Percentiles rank a stretch among this genome's conserved stretches.
Conservation (phyloP, 495 filamentous ascomycete genomes). For the Margaritispora aquatica region DNA sequence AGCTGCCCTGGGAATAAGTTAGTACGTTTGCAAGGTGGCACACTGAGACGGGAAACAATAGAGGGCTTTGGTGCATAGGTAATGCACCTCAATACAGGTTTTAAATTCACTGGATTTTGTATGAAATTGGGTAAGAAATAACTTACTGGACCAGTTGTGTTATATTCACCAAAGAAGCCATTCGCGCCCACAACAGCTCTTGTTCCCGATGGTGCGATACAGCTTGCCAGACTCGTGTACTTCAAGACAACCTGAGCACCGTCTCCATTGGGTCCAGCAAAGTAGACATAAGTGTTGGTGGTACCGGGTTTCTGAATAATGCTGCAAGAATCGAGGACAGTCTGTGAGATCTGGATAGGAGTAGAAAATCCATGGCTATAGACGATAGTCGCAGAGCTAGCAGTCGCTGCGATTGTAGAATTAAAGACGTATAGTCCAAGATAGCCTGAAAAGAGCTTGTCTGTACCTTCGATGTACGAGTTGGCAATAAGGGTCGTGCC, state of each 20-base stretch:
- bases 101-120: too few species aligned
- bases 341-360: conserved; percentile 1
- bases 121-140: too few species aligned
- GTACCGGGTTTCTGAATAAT: conserved; percentile 2
- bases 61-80: too few species aligned
- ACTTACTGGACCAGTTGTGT: conserved; percentile 2
- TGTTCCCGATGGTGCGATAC: conserved; percentile 2
- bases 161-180: conserved; percentile 8
- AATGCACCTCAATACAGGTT: too few species aligned
- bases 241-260: conserved; percentile 3
- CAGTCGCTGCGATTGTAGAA: conserved; percentile 1
- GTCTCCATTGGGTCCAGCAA: conserved; percentile 3
- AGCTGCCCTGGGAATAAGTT: too few species aligned
- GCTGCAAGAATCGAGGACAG: conserved; percentile 6
- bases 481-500: conserved; percentile 8
- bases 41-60: too few species aligned
- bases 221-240: conserved; percentile 6
- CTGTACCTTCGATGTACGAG: conserved; percentile 7
- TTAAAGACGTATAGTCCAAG: conserved; percentile 3
- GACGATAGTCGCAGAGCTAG: conserved; percentile 2
- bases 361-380: conserved; percentile 6
- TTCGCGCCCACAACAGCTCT: conserved; percentile 3
- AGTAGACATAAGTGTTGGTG: conserved; percentile 4
- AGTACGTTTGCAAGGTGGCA: too few species aligned
- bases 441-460: conserved; percentile 7